Base-by-base conservation (phyloP, 352 stramenopile species). In the Phytophthora europaea region DNA sequence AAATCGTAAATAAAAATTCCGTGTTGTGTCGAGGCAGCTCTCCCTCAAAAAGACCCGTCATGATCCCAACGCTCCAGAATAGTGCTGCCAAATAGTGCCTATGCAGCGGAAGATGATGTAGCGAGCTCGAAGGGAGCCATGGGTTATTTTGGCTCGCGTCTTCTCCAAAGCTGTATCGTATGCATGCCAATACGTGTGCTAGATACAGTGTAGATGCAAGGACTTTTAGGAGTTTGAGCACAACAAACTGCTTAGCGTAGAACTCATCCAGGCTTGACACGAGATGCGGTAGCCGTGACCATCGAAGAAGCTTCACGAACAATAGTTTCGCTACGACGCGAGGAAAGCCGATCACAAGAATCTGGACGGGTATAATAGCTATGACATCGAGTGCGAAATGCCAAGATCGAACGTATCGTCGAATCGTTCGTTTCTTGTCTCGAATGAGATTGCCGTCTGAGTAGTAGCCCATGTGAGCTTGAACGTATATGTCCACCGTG, bases 41-140 rank as follows among this genome's bases (percentile, higher is more conserved):
- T 4, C 83, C 85, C 72, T 93, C 85, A n/a, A 91, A 92, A 18
- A 90, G 67, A 0, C 84, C 84, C 2, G 82, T 81, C 33, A 90
- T 72, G 18, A 92, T 50, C 1, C 84, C 84, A 47, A 92, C 45
- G n/a, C 72, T 73, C 84, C 84, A 92, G 59, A 90, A 90, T 10
- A 86, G 58, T 0, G 82, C 79, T 51, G 72, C 69, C 4, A 90
- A 52, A 56, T 90, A 89, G 13, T 75, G 33, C 2, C 45, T 61
- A 18, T 65, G 60, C 0, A 80, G 57, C 7, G 54, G 60, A 9
- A 67, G 70, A 20, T 63, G 56, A 16, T 76, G 43, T 8, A 59
- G 15, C 4, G 76, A 66, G 2, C 54, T 20, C 2, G 52, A 9
- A 0, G 82, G 81, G 0, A 92, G 68, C 84, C 84, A 92, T 15